A percentile compares a stretch with the other conserved stretches of the same genome.
These are phyloP conservation scores for Sporothrix inflata DNA, from an alignment of 2,329 filamentous ascomycete species.

Conservation along the genomic window DNA sequence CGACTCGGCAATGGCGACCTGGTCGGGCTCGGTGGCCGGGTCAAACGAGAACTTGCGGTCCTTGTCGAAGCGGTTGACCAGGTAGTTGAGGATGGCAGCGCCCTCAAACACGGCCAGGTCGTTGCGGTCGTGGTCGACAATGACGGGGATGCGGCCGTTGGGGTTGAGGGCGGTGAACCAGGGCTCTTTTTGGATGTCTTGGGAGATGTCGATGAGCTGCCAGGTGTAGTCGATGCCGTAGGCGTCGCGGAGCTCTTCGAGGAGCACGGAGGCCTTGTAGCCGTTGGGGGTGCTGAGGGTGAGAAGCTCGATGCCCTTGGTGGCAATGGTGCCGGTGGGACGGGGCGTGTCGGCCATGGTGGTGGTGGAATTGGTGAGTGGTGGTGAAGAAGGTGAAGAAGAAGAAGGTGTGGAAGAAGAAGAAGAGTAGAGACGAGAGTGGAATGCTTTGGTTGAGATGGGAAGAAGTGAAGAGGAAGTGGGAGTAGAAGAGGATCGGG, in stretches of 20 bases:
- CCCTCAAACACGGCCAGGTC: constrained; percentile 73
- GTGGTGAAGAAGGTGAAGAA: background rate
- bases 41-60: constrained; percentile 37
- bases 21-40: constrained; percentile 34
- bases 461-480: background rate
- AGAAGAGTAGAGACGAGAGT: background rate
- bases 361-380: background rate
- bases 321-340: constrained; percentile 61
- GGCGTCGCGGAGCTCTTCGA: constrained; percentile 68
- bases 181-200: constrained; percentile 68
- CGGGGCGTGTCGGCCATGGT: constrained; percentile 43
- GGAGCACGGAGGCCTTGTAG: constrained; percentile 61
- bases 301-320: constrained; percentile 66
- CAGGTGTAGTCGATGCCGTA: constrained; percentile 64
- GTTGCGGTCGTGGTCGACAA: constrained; percentile 67
- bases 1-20: constrained; percentile 53
- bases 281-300: constrained; percentile 50
- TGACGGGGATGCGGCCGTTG: constrained; percentile 67
- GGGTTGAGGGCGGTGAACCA: constrained; percentile 67
- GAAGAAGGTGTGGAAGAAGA: background rate
- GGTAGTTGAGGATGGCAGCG: constrained; percentile 59
- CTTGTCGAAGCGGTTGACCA: constrained; percentile 58
- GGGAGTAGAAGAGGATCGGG: background rate
- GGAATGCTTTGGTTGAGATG: background rate
- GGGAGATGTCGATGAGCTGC: constrained; percentile 61